phyloP scores from a whole-genome alignment of 2,329 filamentous ascomycete genomes.

The Diaporthe sp. region DNA sequence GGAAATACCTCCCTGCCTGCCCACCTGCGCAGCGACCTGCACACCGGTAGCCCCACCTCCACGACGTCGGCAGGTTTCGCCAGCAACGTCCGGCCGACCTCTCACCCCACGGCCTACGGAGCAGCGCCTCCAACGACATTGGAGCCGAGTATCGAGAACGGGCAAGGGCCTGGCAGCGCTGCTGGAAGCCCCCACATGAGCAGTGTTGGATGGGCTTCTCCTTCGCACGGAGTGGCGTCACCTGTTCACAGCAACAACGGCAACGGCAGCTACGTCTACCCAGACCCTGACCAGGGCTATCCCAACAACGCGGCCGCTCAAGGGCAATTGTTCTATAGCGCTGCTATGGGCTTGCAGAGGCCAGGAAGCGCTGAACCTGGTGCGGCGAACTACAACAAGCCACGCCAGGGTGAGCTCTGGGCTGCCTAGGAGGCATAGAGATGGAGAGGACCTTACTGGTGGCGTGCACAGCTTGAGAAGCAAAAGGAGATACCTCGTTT shows the following conservation, averaged over 20 bases:
- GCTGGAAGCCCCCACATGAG: constrained; percentile 89
- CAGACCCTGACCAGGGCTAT: constrained; percentile 81
- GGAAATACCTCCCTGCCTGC: constrained; percentile 84
- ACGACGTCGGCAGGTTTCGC: constrained; percentile 75
- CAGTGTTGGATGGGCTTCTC: constrained; percentile 88
- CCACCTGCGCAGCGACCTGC: constrained; percentile 83
- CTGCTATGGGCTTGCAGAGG: constrained; percentile 72
- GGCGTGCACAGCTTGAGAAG: not conserved
- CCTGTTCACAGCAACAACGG: constrained; percentile 73
- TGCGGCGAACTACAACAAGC: constrained; percentile 71
- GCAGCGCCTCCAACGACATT: constrained; percentile 79
- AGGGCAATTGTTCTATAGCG: constrained; percentile 78
- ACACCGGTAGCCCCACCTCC: constrained; percentile 78
- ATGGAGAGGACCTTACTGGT: not conserved
- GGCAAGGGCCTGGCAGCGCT: constrained; percentile 78
- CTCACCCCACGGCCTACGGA: constrained; percentile 87
- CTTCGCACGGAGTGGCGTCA: constrained; percentile 76
- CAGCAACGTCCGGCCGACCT: constrained; percentile 78
- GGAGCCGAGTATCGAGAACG: constrained; percentile 86
- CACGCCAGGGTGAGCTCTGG: constrained; percentile 69
- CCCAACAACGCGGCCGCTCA: constrained; percentile 68
- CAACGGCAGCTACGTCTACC: constrained; percentile 78
- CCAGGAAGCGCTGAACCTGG: constrained; percentile 81
- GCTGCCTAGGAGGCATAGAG: constrained; percentile 46
- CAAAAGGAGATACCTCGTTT: not conserved